Base-by-base conservation (phyloP, 2,329 filamentous ascomycete genomes). In the Sodiomyces alkalinus region DNA sequence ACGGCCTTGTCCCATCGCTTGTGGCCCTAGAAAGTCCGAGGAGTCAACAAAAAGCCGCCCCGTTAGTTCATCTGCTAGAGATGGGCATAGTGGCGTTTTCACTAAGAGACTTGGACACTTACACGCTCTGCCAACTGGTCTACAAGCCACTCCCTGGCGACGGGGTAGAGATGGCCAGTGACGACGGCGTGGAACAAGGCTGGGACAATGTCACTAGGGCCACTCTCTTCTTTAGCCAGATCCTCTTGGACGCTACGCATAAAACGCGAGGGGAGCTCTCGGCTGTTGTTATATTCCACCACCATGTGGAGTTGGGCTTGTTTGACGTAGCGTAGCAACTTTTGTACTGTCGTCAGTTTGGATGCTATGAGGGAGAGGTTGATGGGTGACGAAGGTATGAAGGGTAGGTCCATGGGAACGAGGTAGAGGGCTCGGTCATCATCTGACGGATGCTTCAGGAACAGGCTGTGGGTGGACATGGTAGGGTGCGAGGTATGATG, bases 1-100 rank as follows among this genome's bases (percentile, higher is more conserved):
- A 92, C 79, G 5, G 80, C 77, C 44, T 87, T 92, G 37, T 96
- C 86, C 90, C 90, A 98, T 27, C 90, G 67, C 52, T 93, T 94
- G 42, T 92, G 81, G 1, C 85, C 85, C 78, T 90, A 28, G n/a
- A n/a, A n/a, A n/a, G n/a, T n/a, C n/a, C n/a, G n/a, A n/a, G n/a
- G n/a, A n/a, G n/a, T n/a, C n/a, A n/a, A n/a, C n/a, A n/a, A n/a
- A n/a, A n/a, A n/a, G n/a, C n/a, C n/a, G n/a, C n/a, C n/a, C n/a
- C 30, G 25, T 34, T 33, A 31, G 38, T 44, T 26, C 14, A 17
- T 17, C 31, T 27, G 25, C 27, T 23, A 22, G 27, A 10, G 7
- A 14, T 13, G 23, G 20, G n/a, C n/a, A n/a, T n/a, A 15, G 17
- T 13, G 19, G 14, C 24, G 17, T 14, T 27, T 15, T n/a, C n/a